These are phyloP conservation scores for Coffea humblotiana DNA, from an alignment of 305 asterid species.

Conservation along the genomic window DNA sequence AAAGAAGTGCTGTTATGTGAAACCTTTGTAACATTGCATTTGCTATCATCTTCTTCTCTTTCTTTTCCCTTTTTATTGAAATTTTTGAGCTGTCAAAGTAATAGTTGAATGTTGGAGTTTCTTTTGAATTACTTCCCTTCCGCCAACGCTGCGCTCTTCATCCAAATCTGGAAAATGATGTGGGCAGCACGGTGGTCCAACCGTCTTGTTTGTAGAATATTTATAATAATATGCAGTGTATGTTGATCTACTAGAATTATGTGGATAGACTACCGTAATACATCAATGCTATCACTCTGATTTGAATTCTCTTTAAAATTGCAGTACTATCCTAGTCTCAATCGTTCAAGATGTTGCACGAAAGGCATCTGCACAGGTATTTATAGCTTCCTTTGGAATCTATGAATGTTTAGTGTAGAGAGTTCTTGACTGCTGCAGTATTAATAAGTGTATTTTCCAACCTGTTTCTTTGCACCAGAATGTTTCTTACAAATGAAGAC, in stretches of 20 bases:
- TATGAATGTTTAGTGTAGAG: neutral
- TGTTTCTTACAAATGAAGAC: conserved; percentile 98
- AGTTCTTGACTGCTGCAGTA: conserved; percentile 5
- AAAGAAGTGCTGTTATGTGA: neutral
- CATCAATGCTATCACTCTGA: neutral
- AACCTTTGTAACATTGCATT: neutral
- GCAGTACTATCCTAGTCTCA: conserved; percentile 98
- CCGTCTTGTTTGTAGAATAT: neutral
- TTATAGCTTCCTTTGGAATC: neutral
- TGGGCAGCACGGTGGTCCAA: neutral
- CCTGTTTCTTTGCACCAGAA: conserved; percentile 48
- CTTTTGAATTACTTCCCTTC: neutral
- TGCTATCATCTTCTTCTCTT: neutral
- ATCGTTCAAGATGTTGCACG: conserved; percentile 93
- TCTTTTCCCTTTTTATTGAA: neutral
- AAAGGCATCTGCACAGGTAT: conserved; percentile 99
- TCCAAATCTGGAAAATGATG: neutral
- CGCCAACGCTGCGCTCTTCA: neutral
- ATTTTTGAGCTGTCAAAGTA: neutral
- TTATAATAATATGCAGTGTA: neutral
- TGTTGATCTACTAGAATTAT: neutral
- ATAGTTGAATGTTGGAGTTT: neutral
- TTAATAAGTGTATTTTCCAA: conserved; percentile 9
- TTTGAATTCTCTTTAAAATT: conserved; percentile 20
- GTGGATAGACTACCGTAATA: neutral